Evolutionary conservation across 345 rosid genomes (phyloP).

Genomic region (Trapa bicornis): DNA sequence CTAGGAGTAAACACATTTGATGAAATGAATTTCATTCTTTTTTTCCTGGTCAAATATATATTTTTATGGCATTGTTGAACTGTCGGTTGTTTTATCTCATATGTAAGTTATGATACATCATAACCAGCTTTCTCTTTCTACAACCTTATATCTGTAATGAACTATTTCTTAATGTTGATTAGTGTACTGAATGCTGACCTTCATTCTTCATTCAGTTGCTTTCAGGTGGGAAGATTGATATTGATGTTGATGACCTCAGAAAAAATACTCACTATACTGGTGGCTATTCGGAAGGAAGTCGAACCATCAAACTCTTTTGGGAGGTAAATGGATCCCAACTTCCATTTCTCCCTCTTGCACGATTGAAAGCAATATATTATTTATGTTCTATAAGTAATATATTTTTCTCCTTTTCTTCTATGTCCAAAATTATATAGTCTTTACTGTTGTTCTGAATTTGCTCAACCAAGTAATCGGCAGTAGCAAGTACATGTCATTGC

Average conservation of each 20-base stretch:
- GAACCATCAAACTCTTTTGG: slow-evolving; percentile 82
- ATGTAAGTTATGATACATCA: background rate
- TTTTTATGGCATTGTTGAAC: background rate
- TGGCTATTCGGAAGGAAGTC: slow-evolving; percentile 82
- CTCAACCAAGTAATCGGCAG: background rate
- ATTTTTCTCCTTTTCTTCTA: background rate
- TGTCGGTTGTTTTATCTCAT: background rate
- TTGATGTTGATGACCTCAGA: slow-evolving; percentile 77
- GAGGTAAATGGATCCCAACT: slow-evolving; percentile 44
- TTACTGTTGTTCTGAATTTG: background rate
- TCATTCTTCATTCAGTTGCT: slow-evolving; percentile 46
- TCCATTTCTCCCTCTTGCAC: background rate
- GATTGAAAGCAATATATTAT: background rate
- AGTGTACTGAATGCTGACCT: background rate
- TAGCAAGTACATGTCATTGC: background rate
- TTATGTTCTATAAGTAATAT: background rate
- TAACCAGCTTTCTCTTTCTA: background rate
- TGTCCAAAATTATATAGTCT: background rate
- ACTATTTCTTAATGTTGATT: background rate
- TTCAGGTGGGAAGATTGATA: slow-evolving; percentile 90
- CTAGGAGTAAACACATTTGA: background rate
- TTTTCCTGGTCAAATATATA: background rate
- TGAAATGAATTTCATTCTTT: background rate
- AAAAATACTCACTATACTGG: slow-evolving; percentile 76
- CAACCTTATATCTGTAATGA: background rate